These are phyloP conservation scores for Hyaloscypha variabilis DNA, from an alignment of 495 filamentous ascomycete species.

Conservation along the genomic window DNA sequence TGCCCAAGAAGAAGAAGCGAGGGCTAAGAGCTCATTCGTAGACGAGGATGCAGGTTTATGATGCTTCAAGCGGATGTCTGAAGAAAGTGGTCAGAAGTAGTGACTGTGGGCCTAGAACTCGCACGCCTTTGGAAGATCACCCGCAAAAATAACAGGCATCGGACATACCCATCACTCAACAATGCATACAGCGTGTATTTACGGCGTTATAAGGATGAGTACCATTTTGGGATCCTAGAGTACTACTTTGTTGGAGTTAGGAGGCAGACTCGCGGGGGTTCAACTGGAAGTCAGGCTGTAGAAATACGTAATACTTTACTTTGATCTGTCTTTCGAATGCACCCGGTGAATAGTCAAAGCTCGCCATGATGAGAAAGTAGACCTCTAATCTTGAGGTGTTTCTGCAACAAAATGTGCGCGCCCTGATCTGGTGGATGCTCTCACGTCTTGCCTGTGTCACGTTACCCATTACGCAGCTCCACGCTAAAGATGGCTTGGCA, in stretches of 20 bases:
- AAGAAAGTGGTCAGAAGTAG: too few relatives aligned
- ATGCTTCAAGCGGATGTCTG: too few relatives aligned
- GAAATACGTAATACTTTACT: background rate
- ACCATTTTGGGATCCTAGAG: background rate
- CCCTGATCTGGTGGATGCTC: too few relatives aligned
- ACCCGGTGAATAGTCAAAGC: too few relatives aligned
- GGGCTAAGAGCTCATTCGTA: constrained; percentile 35
- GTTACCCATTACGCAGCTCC: constrained; percentile 23
- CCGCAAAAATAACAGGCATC: too few relatives aligned
- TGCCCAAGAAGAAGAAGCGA: constrained; percentile 39
- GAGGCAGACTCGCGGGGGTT: background rate
- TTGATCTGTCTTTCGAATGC: background rate
- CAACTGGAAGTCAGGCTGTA: background rate
- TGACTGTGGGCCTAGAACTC: too few relatives aligned
- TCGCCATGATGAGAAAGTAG: too few relatives aligned
- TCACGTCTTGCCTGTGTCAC: too few relatives aligned
- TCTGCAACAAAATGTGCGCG: too few relatives aligned
- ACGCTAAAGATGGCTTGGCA: constrained; percentile 11
- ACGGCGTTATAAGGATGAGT: background rate
- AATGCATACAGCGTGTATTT: background rate
- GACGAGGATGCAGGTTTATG: constrained; percentile 33
- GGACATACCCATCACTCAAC: too few relatives aligned
- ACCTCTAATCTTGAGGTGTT: too few relatives aligned
- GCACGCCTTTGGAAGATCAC: too few relatives aligned
- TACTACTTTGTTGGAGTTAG: background rate